These are phyloP conservation scores for Hippophae gyantsensis DNA, from an alignment of 306 rosid species.

Conservation along the genomic window DNA sequence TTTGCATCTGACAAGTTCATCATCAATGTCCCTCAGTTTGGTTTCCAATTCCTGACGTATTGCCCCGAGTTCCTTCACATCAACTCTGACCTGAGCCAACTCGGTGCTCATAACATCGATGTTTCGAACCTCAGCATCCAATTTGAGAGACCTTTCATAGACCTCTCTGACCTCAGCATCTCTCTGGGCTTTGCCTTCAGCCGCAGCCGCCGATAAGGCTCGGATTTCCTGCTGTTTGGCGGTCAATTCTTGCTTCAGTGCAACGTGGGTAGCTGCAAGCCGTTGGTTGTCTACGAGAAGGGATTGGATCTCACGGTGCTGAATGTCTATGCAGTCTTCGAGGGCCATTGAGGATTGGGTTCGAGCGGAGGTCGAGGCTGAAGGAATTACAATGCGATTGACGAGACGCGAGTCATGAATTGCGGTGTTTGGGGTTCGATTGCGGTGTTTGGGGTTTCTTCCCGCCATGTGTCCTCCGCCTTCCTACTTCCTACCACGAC, in stretches of 20 bases:
- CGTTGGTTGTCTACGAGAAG: slow-evolving; percentile 71
- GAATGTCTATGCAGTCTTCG: slow-evolving; percentile 47
- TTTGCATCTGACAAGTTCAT: slow-evolving; percentile 20
- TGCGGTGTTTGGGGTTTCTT: no score
- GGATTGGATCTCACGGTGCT: slow-evolving; percentile 66
- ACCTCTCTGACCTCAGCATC: slow-evolving; percentile 63
- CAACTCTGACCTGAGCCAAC: slow-evolving; percentile 46
- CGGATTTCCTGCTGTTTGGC: slow-evolving; percentile 53
- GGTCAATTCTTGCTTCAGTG: slow-evolving; percentile 71
- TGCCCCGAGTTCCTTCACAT: slow-evolving; percentile 31
- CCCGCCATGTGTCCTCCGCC: no score
- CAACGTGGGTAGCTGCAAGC: slow-evolving; percentile 74
- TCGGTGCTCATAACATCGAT: slow-evolving; percentile 47
- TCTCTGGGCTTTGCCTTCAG: slow-evolving; percentile 45
- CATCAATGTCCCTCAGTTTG: slow-evolving; percentile 39
- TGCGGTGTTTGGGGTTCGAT: neutral
- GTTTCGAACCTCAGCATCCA: slow-evolving; percentile 63
- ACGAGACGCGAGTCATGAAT: no score
- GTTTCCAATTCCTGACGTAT: slow-evolving; percentile 37
- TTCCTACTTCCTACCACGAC: no score
- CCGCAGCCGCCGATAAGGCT: slow-evolving; percentile 39
- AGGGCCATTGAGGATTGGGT: slow-evolving; percentile 24
- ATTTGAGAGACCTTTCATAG: slow-evolving; percentile 57
- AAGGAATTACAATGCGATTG: no score
- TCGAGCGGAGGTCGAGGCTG: no score